Percentiles rank a stretch among this genome's conserved stretches.
Evolutionary conservation across 805 yeast genomes (phyloP).

Genomic region (Ogataea corticis): DNA sequence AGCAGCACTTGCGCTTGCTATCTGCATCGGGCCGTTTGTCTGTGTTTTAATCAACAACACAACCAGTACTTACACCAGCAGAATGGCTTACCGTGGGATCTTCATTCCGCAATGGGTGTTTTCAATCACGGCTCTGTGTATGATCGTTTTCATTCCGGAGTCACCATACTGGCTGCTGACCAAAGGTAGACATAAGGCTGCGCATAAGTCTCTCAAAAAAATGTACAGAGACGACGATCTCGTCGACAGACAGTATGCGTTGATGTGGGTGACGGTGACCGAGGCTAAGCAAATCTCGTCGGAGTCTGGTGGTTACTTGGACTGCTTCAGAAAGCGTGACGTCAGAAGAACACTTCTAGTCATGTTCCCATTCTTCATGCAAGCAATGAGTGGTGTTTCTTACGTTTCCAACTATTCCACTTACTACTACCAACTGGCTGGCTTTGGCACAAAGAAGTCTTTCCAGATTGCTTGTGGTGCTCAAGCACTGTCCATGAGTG

Average conservation of each 20-base stretch:
- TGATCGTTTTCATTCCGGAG: constrained; percentile 19
- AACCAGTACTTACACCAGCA: constrained; percentile 11
- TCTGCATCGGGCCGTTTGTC: constrained; percentile 25
- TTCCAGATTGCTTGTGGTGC: constrained; percentile 34
- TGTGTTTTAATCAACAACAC: constrained; percentile 12
- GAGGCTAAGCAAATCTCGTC: constrained; percentile 26
- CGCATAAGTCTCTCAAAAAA: constrained; percentile 38
- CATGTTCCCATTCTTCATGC: constrained; percentile 40
- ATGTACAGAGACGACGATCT: constrained; percentile 25
- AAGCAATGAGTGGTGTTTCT: constrained; percentile 48
- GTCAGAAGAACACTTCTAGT: constrained; percentile 48
- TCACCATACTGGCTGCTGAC: constrained; percentile 30
- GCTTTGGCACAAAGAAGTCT: constrained; percentile 42
- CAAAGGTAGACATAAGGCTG: constrained; percentile 42
- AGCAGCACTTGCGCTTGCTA: constrained; percentile 41
- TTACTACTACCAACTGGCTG: constrained; percentile 50
- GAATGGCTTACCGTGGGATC: constrained; percentile 23
- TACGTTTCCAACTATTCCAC: constrained; percentile 49
- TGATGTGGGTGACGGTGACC: constrained; percentile 33
- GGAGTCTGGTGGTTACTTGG: constrained; percentile 34
- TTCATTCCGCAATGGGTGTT: constrained; percentile 25
- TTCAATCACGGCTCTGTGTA: constrained; percentile 7
- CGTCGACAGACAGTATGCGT: constrained; percentile 37
- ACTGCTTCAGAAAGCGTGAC: constrained; percentile 46
- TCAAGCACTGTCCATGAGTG: constrained; percentile 36